These are phyloP conservation scores for Talaromyces thailandensis DNA, from an alignment of 495 filamentous ascomycete species.

Conservation along the genomic window DNA sequence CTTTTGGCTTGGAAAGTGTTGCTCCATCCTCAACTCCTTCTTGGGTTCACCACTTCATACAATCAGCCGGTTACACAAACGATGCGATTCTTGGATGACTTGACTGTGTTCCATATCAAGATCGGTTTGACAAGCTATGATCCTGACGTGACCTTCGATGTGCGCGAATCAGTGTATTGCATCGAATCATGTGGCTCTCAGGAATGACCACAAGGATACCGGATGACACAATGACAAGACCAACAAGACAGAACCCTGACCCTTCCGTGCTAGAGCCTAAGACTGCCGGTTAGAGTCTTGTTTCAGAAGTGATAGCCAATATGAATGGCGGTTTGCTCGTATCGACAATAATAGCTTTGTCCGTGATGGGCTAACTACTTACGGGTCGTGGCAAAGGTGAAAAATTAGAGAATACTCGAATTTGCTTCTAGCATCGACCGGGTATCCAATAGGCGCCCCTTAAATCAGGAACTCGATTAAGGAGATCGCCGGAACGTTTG, in stretches of 20 bases:
- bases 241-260: not conserved
- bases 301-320: not conserved
- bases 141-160: not conserved
- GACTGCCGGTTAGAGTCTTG: not conserved
- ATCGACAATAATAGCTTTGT: not conserved
- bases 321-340: not conserved
- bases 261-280: not conserved
- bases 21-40: not conserved
- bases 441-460: not conserved
- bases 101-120: not conserved
- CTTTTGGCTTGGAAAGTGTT: not conserved
- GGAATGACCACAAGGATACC: not conserved
- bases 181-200: not conserved
- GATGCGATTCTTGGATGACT: not conserved
- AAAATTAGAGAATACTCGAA: not conserved
- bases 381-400: not conserved
- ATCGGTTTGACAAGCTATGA: not conserved
- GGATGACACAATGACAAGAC: not conserved
- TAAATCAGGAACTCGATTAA: not conserved
- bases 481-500: not conserved
- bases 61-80: not conserved
- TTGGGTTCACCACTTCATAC: not conserved
- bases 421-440: not conserved
- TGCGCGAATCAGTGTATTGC: not conserved
- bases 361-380: not conserved